A percentile compares a stretch with the other conserved stretches of the same genome.
Evolutionary conservation across 108 stramenopile species (phyloP).

Genomic region (Craspedostauros australis): DNA sequence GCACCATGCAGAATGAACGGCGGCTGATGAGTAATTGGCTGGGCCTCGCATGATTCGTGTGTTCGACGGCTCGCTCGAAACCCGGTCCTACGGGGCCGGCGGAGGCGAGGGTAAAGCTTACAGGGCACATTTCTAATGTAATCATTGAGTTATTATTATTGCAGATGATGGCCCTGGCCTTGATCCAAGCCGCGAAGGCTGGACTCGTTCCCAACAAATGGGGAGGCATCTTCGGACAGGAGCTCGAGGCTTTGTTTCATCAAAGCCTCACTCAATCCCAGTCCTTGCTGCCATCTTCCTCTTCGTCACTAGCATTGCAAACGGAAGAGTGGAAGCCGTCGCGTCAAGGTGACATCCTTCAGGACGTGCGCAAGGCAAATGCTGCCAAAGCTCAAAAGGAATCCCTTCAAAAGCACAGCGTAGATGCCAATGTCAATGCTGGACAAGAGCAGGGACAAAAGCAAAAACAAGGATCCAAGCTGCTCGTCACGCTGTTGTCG

Average conservation of each 20-base stretch:
- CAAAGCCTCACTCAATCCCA: background rate
- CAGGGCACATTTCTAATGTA: too few relatives aligned
- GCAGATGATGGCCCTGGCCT: background rate
- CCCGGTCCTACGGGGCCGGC: too few relatives aligned
- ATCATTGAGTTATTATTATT: too few relatives aligned
- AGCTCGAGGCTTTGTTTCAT: background rate
- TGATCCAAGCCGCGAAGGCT: conserved; percentile 32
- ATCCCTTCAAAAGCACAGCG: conserved; percentile 2
- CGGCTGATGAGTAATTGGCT: too few relatives aligned
- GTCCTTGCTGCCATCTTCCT: background rate
- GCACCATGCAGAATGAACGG: too few relatives aligned
- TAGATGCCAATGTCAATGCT: conserved; percentile 63
- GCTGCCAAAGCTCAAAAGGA: background rate
- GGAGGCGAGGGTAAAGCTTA: too few relatives aligned
- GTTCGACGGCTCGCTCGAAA: too few relatives aligned
- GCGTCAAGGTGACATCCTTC: conserved; percentile 19
- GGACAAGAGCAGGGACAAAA: conserved; percentile 72
- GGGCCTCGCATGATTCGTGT: too few relatives aligned
- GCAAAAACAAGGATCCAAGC: conserved; percentile 57
- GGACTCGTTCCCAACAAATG: conserved; percentile 36
- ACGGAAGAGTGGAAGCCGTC: conserved; percentile 30
- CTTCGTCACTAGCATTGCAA: conserved; percentile 1
- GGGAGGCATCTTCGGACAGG: conserved; percentile 59
- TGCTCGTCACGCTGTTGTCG: conserved; percentile 85
- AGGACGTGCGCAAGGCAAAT: conserved; percentile 28